These are phyloP conservation scores for Bertia moriformis DNA, from an alignment of 2,329 filamentous ascomycete genomes.

Conservation along the genomic window DNA sequence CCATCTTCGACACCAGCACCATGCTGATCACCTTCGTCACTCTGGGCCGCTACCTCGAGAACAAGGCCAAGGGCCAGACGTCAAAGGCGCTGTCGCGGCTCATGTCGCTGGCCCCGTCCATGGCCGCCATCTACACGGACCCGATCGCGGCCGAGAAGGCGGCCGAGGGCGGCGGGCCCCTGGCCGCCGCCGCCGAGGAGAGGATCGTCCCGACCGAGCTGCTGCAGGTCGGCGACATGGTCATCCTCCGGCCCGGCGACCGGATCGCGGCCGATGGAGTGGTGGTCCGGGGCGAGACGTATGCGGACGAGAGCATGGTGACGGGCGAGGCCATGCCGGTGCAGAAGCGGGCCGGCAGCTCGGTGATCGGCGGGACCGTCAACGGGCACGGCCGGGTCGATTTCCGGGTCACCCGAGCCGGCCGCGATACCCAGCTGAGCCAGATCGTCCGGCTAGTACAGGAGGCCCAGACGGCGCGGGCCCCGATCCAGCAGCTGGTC, in stretches of 20 bases:
- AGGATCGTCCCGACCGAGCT: conserved; percentile 83
- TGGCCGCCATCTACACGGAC: conserved; percentile 91
- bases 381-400: conserved; percentile 86
- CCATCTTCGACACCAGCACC: conserved; percentile 92
- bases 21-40: conserved; percentile 97
- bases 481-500: conserved; percentile 85
- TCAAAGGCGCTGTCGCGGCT: conserved; percentile 82
- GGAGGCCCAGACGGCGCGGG: conserved; percentile 84
- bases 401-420: conserved; percentile 81
- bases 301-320: conserved; percentile 95
- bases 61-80: conserved; percentile 87
- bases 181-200: conserved; percentile 56
- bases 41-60: conserved; percentile 81
- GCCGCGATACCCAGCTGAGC: conserved; percentile 88
- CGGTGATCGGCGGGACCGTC: conserved; percentile 83
- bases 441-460: conserved; percentile 98
- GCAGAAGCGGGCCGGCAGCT: conserved; percentile 66
- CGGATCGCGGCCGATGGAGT: conserved; percentile 90
- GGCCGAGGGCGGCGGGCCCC: conserved; percentile 37
- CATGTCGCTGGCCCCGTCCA: conserved; percentile 91
- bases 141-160: conserved; percentile 86
- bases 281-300: conserved; percentile 78
- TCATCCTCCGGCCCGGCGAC: conserved; percentile 83
- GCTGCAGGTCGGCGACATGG: conserved; percentile 83
- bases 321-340: conserved; percentile 95